A percentile compares a stretch with the other conserved stretches of the same genome.
These are phyloP conservation scores for Bipolaris sorokiniana DNA, from an alignment of 2,329 filamentous ascomycete genomes.

Conservation along the genomic window DNA sequence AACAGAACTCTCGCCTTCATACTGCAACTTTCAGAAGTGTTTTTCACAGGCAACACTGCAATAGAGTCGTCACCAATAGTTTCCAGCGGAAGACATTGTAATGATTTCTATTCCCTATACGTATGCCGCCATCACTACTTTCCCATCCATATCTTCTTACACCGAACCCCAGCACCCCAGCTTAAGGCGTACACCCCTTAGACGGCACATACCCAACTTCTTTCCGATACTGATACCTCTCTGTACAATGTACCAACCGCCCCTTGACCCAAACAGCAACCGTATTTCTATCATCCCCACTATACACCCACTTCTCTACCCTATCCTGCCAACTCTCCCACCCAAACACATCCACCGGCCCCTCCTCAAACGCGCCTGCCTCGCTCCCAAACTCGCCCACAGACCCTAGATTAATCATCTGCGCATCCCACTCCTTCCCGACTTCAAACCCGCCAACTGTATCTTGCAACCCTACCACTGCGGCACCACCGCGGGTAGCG, in stretches of 20 bases:
- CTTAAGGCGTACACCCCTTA: background rate
- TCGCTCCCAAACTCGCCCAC: slow-evolving; percentile 40
- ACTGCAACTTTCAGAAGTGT: background rate
- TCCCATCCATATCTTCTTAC: background rate
- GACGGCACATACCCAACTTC: background rate
- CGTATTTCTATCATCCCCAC: slow-evolving; percentile 91
- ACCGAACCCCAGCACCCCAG: too few species aligned
- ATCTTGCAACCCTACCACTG: slow-evolving; percentile 74
- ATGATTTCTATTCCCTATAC: too few species aligned
- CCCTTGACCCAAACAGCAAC: slow-evolving; percentile 88
- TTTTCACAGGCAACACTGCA: background rate
- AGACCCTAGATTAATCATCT: slow-evolving; percentile 71
- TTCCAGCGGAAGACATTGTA: too few species aligned
- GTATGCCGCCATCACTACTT: background rate
- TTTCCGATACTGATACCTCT: slow-evolving; percentile 10
- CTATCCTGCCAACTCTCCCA: slow-evolving; percentile 87
- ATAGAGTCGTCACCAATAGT: too few species aligned
- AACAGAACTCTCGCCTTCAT: too few species aligned
- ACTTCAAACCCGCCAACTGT: slow-evolving; percentile 81
- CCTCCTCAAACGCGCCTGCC: slow-evolving; percentile 56
- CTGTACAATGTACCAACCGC: slow-evolving; percentile 70
- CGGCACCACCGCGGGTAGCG: slow-evolving; percentile 85
- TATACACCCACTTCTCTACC: slow-evolving; percentile 93
- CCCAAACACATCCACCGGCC: slow-evolving; percentile 86
- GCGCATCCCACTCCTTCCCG: slow-evolving; percentile 90